A percentile compares a stretch with the other conserved stretches of the same genome.
These are phyloP conservation scores for Gnaphalium uliginosum DNA, from an alignment of 129 eudicot genomes.

Conservation along the genomic window DNA sequence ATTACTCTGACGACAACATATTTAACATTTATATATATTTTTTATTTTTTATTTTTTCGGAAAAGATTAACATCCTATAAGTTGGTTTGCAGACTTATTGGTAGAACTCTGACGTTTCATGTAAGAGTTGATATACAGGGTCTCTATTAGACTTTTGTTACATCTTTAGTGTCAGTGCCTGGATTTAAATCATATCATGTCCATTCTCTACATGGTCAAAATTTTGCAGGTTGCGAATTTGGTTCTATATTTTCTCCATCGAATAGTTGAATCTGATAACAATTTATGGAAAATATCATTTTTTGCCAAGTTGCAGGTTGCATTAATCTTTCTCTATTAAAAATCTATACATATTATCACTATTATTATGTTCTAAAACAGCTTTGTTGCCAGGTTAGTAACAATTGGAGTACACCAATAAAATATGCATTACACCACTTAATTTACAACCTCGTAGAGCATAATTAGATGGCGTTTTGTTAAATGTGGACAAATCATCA, in stretches of 20 bases:
- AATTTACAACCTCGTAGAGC: too few species aligned
- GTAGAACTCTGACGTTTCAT: not conserved
- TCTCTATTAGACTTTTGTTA: not conserved
- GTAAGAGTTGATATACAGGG: not conserved
- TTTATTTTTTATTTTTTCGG: too few species aligned
- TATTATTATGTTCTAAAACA: too few species aligned
- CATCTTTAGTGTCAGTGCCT: not conserved
- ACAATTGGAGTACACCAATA: too few species aligned
- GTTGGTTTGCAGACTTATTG: slow-evolving; percentile 15
- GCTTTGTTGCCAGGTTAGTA: too few species aligned
- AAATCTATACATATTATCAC: too few species aligned
- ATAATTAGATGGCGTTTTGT: too few species aligned
- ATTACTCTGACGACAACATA: slow-evolving; percentile 11
- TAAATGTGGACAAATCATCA: too few species aligned
- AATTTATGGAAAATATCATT: not conserved
- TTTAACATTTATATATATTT: not conserved
- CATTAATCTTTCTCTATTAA: too few species aligned
- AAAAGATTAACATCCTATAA: not conserved
- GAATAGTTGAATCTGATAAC: not conserved
- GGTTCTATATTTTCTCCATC: not conserved
- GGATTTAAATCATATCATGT: not conserved
- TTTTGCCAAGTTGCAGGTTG: too few species aligned
- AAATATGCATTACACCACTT: too few species aligned
- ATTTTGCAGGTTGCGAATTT: not conserved
- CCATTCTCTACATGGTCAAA: not conserved